Base-by-base conservation (phyloP, 176 grass and related monocot genomes). In the Oryza rufipogon region DNA sequence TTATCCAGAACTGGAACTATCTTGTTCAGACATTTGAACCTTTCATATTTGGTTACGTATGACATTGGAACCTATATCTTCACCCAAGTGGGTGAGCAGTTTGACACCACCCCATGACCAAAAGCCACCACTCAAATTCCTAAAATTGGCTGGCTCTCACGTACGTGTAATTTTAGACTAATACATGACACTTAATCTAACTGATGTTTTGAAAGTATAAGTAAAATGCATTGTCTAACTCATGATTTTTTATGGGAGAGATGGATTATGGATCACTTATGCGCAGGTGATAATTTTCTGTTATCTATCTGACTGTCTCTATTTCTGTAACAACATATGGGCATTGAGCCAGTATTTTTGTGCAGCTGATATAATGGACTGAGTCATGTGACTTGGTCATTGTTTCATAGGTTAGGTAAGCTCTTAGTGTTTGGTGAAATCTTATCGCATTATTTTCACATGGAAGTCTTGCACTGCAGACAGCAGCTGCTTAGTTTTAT, bases 401-500 rank as follows among this genome's bases (percentile, higher is more conserved):
- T 80, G 10, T 74, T 80, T 70, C 17, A 39, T 69, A 46, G 28
- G 26, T 9, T 72, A 39, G 68, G 14, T 78, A 33, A 9, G 45
- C 28, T 75, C 46, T n/a, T 52, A 34, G 42, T 82, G 80, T 58
- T 80, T 38, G 64, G 45, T n/a, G 25, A 76, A 54, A 26, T 52
- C 13, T 33, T 66, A 12, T 78, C 56, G 20, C 45, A 60, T 54
- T 85, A 73, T 88, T 58, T 82, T 91, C 81, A 82, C 66, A 63
- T 26, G 58, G 23, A 52, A 80, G 68, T 75, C 34, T 39, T 86
- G 80, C 73, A 80, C 84, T 95, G 79, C 89, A 98, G 96, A 98
- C 87, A 90, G 86, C 68, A 88, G 66, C 74, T 95, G 96, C 88
- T 85, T 98, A 85, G 84, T 95, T 83, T 86, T 88, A 78, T 90